Evolutionary conservation across 495 filamentous ascomycete genomes (phyloP).

Genomic region (Aspergillus cavernicola): DNA sequence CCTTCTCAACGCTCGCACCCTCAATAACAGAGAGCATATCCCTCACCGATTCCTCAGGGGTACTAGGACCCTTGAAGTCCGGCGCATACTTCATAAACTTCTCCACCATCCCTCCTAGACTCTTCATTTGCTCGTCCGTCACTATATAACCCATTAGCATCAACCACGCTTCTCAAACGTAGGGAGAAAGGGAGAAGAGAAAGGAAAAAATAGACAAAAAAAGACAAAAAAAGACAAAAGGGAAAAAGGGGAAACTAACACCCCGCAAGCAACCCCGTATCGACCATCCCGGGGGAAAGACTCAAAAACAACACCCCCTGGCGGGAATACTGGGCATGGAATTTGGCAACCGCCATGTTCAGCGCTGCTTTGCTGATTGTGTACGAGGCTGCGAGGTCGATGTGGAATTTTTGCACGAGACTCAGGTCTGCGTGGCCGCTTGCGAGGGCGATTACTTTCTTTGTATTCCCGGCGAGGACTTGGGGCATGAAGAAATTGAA

Average conservation of each 20-base stretch:
- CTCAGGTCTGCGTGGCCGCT: conserved; percentile 48
- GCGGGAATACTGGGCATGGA: conserved; percentile 46
- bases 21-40: conserved; percentile 36
- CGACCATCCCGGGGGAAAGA: conserved; percentile 47
- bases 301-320: conserved; percentile 50
- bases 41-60: conserved; percentile 40
- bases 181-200: no score
- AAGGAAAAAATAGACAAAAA: conserved; percentile 1
- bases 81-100: conserved; percentile 44
- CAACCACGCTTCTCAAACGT: no score
- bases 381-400: conserved; percentile 30
- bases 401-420: conserved; percentile 27
- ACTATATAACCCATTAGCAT: no score
- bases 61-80: conserved; percentile 44
- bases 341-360: conserved; percentile 45
- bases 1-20: conserved; percentile 46
- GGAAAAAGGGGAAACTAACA: no score
- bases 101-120: conserved; percentile 22
- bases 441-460: conserved; percentile 55
- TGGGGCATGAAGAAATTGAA: conserved; percentile 53
- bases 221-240: conserved; percentile 20
- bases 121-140: conserved; percentile 43
- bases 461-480: conserved; percentile 42
- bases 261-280: no score
- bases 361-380: conserved; percentile 41